Evolutionary conservation across 2,329 filamentous ascomycete genomes (phyloP).

Genomic region (Phoma sp.): DNA sequence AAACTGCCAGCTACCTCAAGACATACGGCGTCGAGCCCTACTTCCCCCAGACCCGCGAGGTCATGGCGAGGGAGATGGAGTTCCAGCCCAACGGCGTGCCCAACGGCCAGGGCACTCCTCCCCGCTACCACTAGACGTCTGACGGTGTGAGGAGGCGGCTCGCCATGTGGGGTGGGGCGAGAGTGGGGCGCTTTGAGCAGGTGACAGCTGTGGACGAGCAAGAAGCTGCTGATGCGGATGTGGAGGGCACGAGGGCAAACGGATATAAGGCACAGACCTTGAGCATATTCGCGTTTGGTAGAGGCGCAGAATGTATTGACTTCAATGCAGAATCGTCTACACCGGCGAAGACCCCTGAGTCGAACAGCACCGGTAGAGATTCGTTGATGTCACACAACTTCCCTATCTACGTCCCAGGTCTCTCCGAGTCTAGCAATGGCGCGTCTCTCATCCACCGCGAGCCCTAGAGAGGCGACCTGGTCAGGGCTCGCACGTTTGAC

Average conservation of each 20-base stretch:
- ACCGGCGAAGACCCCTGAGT: neutral
- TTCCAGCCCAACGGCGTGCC: constrained; percentile 37
- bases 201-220: neutral
- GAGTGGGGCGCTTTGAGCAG: neutral
- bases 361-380: no score
- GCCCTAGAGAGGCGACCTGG: constrained; percentile 2
- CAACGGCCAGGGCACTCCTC: constrained; percentile 40
- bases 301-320: neutral
- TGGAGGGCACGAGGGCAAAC: neutral
- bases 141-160: constrained; percentile 17
- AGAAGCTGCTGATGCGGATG: neutral
- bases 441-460: neutral
- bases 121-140: constrained; percentile 42
- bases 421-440: constrained; percentile 6
- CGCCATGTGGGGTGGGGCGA: constrained; percentile 15
- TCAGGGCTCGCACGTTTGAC: constrained; percentile 1
- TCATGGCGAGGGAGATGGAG: constrained; percentile 53
- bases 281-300: neutral
- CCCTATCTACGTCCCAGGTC: neutral
- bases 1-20: constrained; percentile 59
- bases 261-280: neutral
- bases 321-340: neutral
- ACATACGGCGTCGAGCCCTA: constrained; percentile 61
- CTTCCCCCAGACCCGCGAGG: constrained; percentile 58
- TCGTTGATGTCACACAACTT: neutral